These are phyloP conservation scores for Syzygium aromaticum DNA, from an alignment of 345 rosid genomes.

Conservation along the genomic window DNA sequence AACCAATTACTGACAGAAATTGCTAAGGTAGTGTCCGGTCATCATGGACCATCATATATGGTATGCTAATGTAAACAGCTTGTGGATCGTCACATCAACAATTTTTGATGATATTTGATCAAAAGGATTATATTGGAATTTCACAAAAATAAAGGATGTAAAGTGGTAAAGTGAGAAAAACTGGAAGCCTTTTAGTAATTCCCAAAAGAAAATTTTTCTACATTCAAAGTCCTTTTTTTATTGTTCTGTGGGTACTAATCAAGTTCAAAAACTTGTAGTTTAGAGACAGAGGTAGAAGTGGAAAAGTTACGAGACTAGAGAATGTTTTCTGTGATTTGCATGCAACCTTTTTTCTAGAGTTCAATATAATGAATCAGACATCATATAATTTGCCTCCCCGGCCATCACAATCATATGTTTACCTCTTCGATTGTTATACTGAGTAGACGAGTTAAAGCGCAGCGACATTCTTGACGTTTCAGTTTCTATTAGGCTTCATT, in stretches of 20 bases:
- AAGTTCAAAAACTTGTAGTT: not conserved
- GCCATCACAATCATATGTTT: too few relatives aligned
- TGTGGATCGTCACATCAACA: not conserved
- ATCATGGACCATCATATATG: accelerated
- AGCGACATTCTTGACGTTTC: not conserved
- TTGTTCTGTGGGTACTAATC: not conserved
- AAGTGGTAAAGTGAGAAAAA: not conserved
- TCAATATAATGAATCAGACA: not conserved
- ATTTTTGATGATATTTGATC: too few relatives aligned
- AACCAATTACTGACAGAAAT: not conserved
- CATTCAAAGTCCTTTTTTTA: not conserved
- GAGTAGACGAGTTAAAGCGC: too few relatives aligned
- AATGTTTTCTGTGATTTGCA: not conserved
- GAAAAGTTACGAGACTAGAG: not conserved
- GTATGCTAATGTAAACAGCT: accelerated
- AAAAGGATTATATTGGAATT: too few relatives aligned
- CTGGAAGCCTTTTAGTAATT: too few relatives aligned
- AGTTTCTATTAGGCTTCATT: not conserved
- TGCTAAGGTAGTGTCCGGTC: not conserved
- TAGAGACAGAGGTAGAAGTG: not conserved
- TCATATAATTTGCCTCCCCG: too few relatives aligned
- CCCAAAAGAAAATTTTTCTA: not conserved
- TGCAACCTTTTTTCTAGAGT: not conserved
- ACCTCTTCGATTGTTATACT: too few relatives aligned
- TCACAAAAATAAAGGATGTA: not conserved